Conservation (phyloP, 345 rosid species). For the Citrus inodora region DNA sequence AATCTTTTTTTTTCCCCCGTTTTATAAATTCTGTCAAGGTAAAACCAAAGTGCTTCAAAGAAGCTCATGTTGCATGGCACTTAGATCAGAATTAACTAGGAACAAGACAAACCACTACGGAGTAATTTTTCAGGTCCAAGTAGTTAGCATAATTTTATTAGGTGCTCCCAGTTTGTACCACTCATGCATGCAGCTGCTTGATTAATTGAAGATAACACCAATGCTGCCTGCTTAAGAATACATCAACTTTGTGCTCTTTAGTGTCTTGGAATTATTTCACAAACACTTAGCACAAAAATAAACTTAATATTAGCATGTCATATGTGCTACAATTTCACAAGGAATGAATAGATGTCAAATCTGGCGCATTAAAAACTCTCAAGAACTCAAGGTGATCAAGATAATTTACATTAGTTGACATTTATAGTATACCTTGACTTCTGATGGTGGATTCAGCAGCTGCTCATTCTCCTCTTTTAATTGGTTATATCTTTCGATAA, state of each 20-base stretch:
- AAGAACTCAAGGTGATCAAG: neutral
- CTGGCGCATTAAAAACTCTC: neutral
- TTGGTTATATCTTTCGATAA: constrained; percentile 60
- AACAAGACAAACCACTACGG: neutral
- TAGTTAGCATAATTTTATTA: too few species aligned
- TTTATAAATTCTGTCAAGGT: neutral
- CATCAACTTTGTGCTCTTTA: too few species aligned
- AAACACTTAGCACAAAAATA: too few species aligned
- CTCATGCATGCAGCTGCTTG: neutral
- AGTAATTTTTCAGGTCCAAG: neutral
- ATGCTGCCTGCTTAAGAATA: too few species aligned
- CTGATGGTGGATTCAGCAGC: constrained; percentile 47
- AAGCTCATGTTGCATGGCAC: neutral
- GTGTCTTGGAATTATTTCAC: too few species aligned
- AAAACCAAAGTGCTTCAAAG: neutral
- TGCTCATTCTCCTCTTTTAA: constrained; percentile 61
- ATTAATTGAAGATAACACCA: too few species aligned
- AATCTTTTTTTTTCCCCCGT: neutral
- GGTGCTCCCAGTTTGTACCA: neutral
- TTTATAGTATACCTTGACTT: constrained; percentile 53
- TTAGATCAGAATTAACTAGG: neutral
- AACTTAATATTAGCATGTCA: too few species aligned
- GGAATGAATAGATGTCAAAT: neutral
- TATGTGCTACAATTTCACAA: neutral
- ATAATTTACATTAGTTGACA: too few species aligned